These are phyloP conservation scores for Sanghuangporus sanghuang DNA, from an alignment of 1,284 basidiomycete genomes.

Conservation along the genomic window DNA sequence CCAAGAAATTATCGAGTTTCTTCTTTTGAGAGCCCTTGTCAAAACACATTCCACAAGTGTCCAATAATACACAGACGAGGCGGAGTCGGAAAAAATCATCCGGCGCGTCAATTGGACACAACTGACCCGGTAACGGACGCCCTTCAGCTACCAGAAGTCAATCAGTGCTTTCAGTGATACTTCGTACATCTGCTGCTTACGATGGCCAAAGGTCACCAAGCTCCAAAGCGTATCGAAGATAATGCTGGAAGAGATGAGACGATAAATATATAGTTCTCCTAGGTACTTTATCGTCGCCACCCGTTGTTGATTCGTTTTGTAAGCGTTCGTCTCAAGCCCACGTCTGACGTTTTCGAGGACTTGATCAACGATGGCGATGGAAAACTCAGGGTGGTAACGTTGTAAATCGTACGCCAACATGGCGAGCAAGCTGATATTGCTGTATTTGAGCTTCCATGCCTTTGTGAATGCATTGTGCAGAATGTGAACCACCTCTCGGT, in stretches of 20 bases:
- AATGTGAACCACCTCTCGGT: constrained; percentile 47
- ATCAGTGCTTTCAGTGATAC: constrained; percentile 4
- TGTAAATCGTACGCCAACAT: constrained; percentile 93
- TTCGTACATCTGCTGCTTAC: constrained; percentile 47
- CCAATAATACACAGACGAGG: constrained; percentile 87
- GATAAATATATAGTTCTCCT: constrained; percentile 96
- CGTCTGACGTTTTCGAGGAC: constrained; percentile 88
- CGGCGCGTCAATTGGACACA: constrained; percentile 79
- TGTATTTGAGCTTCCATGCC: constrained; percentile 94
- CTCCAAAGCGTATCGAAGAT: constrained; percentile 96
- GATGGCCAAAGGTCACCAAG: constrained; percentile 93
- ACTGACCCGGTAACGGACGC: constrained; percentile 78
- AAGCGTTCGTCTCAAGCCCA: constrained; percentile 92
- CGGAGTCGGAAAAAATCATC: constrained; percentile 96
- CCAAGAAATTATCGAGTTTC: constrained; percentile 89
- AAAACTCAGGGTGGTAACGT: constrained; percentile 87
- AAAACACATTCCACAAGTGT: constrained; percentile 98
- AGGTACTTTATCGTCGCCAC: constrained; percentile 91
- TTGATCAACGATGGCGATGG: constrained; percentile 87
- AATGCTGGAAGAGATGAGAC: constrained; percentile 84
- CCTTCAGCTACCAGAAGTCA: constrained; percentile 62
- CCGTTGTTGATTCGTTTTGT: constrained; percentile 92
- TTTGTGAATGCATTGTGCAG: constrained; percentile 87
- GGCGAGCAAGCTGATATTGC: constrained; percentile 87
- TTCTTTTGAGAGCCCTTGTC: constrained; percentile 87